Conservation (phyloP, 345 rosid species). For the Clausena lansium region DNA sequence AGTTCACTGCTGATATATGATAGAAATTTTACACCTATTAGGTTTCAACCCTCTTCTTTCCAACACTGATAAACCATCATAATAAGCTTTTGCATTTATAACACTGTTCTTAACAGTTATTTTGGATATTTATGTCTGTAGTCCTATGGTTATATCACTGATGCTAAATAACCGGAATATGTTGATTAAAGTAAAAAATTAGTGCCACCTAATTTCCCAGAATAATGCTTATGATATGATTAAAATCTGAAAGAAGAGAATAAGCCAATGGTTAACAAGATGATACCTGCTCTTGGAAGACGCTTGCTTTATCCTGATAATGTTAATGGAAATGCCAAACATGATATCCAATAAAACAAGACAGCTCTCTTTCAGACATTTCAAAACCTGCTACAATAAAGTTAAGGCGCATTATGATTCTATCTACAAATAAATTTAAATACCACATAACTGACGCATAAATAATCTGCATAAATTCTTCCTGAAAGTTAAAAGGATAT, state of each 20-base stretch:
- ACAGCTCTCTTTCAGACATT: conserved; percentile 49
- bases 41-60: not conserved
- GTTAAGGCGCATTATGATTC: not conserved
- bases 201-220: not conserved
- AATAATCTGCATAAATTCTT: not conserved
- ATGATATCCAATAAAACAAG: conserved; percentile 49
- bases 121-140: not conserved
- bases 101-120: not conserved
- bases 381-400: conserved; percentile 32
- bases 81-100: not conserved
- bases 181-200: not conserved
- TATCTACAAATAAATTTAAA: not conserved
- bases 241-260: not conserved
- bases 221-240: not conserved
- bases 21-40: not conserved
- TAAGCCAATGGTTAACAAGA: conserved; percentile 4
- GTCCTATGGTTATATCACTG: not conserved
- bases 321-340: conserved; percentile 61
- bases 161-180: not conserved
- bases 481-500: not conserved
- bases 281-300: conserved; percentile 47
- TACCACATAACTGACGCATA: not conserved
- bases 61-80: not conserved
- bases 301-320: conserved; percentile 38
- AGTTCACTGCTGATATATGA: not conserved